These are phyloP conservation scores for Orbilia blumenaviensis DNA, from an alignment of 2,329 filamentous ascomycete species.

Conservation along the genomic window DNA sequence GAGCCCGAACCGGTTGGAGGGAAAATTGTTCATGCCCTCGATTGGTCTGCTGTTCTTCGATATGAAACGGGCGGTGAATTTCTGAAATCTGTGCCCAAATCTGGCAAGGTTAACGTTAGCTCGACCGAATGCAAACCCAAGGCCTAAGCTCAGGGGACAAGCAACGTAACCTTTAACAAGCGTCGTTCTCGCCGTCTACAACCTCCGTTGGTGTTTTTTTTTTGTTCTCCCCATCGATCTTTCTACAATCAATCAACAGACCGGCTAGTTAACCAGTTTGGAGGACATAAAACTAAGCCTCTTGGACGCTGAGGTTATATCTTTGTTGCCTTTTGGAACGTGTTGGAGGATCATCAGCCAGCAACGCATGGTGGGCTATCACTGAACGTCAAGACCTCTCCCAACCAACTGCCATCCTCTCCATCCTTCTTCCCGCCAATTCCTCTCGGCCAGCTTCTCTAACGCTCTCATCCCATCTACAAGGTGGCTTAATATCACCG, in stretches of 20 bases:
- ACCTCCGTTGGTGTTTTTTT: not conserved
- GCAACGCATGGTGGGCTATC: conserved; percentile 30
- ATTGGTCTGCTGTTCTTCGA: not conserved
- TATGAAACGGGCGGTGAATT: conserved; percentile 5
- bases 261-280: no score
- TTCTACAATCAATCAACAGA: not conserved
- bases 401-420: not conserved
- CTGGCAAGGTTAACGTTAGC: conserved; percentile 23
- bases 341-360: conserved; percentile 14
- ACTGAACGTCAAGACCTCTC: conserved; percentile 26
- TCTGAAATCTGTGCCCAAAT: conserved; percentile 26
- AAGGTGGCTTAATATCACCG: conserved; percentile 8
- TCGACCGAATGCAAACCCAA: not conserved
- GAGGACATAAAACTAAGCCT: no score
- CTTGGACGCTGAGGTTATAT: no score
- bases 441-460: not conserved
- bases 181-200: conserved; percentile 1
- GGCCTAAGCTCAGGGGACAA: conserved; percentile 33
- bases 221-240: not conserved
- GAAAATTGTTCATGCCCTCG: not conserved
- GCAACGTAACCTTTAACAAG: conserved; percentile 25
- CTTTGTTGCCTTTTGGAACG: no score
- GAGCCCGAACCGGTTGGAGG: not conserved
- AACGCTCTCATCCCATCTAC: not conserved
- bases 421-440: not conserved